Evolutionary conservation across 1,284 basidiomycete species (phyloP).

Genomic region (Schizophyllum commune): DNA sequence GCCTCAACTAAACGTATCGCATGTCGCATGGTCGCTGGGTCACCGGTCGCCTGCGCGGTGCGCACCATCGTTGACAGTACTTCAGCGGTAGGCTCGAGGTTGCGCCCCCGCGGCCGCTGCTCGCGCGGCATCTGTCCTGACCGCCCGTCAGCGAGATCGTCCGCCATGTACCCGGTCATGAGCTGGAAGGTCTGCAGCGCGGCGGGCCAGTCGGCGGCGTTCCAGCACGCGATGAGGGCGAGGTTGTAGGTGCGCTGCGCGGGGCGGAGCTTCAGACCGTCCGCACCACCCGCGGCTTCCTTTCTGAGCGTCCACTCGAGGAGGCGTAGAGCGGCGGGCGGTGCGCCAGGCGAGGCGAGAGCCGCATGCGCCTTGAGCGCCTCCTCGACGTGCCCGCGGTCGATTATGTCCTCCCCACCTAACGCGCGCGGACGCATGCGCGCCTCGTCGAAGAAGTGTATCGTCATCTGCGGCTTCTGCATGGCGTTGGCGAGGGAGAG

Average conservation of each 20-base stretch:
- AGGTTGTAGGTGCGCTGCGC: conserved; percentile 43
- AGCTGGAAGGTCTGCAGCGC: conserved; percentile 51
- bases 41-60: conserved; percentile 40
- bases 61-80: conserved; percentile 46
- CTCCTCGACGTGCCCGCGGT: conserved; percentile 48
- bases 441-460: conserved; percentile 52
- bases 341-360: conserved; percentile 29
- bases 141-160: conserved; percentile 45
- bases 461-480: conserved; percentile 35
- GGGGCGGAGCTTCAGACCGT: conserved; percentile 40
- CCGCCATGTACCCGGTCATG: conserved; percentile 53
- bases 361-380: conserved; percentile 44
- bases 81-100: conserved; percentile 36
- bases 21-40: conserved; percentile 43
- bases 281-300: conserved; percentile 28
- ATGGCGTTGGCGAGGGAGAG: conserved; percentile 48
- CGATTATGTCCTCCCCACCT: conserved; percentile 33
- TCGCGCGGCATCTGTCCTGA: conserved; percentile 27
- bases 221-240: conserved; percentile 52
- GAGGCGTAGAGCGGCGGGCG: conserved; percentile 39
- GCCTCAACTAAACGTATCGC: conserved; percentile 47
- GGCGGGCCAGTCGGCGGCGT: conserved; percentile 50
- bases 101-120: conserved; percentile 31
- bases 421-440: conserved; percentile 30
- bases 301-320: conserved; percentile 59